phyloP scores from a whole-genome alignment of 495 filamentous ascomycete species.

The Trichoderma gamsii region DNA sequence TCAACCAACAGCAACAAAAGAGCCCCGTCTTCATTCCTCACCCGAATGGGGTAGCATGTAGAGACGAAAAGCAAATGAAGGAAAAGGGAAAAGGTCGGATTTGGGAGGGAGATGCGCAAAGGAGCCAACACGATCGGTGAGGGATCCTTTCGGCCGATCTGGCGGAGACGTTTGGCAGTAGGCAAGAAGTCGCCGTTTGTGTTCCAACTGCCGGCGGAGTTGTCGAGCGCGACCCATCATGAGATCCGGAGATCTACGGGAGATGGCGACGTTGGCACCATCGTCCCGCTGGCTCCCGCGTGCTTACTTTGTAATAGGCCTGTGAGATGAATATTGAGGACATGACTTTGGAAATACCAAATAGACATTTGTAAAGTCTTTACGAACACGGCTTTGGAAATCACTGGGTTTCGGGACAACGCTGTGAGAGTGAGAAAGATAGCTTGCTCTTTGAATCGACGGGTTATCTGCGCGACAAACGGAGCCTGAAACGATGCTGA shows the following conservation, averaged over 20 bases:
- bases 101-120: not conserved
- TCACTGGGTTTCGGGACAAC: too few relatives aligned
- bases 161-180: not conserved
- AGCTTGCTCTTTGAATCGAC: too few relatives aligned
- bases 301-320: not conserved
- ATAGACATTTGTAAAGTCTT: too few relatives aligned
- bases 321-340: too few relatives aligned
- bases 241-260: not conserved
- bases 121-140: not conserved
- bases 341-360: not conserved
- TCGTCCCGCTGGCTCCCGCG: not conserved
- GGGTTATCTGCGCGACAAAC: too few relatives aligned
- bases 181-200: not conserved
- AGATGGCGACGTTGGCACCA: not conserved
- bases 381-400: too few relatives aligned
- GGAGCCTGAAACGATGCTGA: too few relatives aligned
- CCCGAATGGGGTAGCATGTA: not conserved
- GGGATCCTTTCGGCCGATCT: not conserved
- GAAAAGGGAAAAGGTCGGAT: not conserved
- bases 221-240: not conserved
- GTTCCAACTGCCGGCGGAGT: not conserved
- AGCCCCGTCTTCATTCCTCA: not conserved
- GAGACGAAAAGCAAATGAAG: not conserved
- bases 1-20: slow-evolving; percentile 6
- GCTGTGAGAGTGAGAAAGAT: too few relatives aligned